A percentile compares a stretch with the other conserved stretches of the same genome.
Conservation (phyloP, 768 basidiomycete species). For the Mycena alexandri region DNA sequence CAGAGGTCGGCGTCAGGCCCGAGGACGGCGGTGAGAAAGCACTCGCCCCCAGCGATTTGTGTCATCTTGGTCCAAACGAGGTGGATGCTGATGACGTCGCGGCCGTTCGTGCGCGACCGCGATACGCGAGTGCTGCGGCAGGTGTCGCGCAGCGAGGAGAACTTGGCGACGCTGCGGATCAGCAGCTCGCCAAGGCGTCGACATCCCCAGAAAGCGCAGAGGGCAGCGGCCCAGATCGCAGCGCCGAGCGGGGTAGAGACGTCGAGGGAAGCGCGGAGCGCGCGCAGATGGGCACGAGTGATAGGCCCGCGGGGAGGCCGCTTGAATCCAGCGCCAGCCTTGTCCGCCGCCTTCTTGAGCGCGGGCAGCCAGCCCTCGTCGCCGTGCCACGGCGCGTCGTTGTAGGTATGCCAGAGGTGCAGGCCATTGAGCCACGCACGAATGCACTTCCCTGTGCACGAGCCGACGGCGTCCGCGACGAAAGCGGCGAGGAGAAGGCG, state of each 20-base stretch:
- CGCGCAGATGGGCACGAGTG: neutral
- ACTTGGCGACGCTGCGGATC: conserved; percentile 4
- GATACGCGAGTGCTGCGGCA: neutral
- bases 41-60: too few relatives aligned
- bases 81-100: too few relatives aligned
- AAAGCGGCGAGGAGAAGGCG: neutral
- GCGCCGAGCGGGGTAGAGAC: too few relatives aligned
- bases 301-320: neutral
- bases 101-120: too few relatives aligned
- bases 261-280: too few relatives aligned
- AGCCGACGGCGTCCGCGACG: conserved; percentile 3
- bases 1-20: too few relatives aligned
- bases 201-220: conserved; percentile 1
- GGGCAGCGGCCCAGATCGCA: too few relatives aligned
- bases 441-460: neutral
- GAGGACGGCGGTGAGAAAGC: too few relatives aligned
- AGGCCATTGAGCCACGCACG: conserved; percentile 1
- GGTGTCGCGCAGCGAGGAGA: neutral
- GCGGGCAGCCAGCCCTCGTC: conserved; percentile 2
- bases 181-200: neutral
- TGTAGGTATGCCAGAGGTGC: neutral
- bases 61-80: too few relatives aligned
- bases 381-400: conserved; percentile 5
- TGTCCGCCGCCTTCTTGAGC: neutral
- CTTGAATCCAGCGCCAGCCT: neutral